Evolutionary conservation across 805 yeast species (phyloP), one percentile per base, ranked within the genome.

Genomic region (Metschnikowia santaceciliae): DNA sequence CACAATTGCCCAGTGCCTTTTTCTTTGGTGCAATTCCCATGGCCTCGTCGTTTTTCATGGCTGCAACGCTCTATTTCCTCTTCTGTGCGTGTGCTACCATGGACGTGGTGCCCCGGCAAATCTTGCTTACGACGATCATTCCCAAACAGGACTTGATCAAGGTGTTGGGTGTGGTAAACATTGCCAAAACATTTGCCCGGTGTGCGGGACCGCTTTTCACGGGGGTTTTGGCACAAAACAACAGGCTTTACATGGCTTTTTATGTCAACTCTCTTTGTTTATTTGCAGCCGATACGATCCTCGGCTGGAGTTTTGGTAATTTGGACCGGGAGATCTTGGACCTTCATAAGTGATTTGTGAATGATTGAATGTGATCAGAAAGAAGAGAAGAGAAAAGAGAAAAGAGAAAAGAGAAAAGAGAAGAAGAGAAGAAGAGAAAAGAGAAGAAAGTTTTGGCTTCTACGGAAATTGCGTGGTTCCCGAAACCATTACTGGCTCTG

Each of bases 41-140:
- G n/a, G 51, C 59, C 19, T 19, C 40, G 6, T 58, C 63, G 5
- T 64, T 62, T 35, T 19, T 56, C 1, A 72, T 82, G 10, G 86
- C 92, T 0, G 74, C 86, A 26, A 49, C 69, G 0, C 66, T 81
- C 5, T 81, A 88, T 55, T 83, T 82, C 52, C 42, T 57, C 13
- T 54, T 55, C 37, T 57, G 61, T 43, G 69, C 84, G 2, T 80
- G 89, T 0, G 75, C 84, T 2, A 81, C 91, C 1, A 89, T 90
- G 91, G 97, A 90, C 64, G 96, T 90, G 30, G 94, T 90, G 2
- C 96, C 97, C 6, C 79, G 97, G 47, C 96, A 90, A 67, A 80
- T 90, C 7, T 72, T 90, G 38, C 68, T 90, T 46, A 83, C 95
- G 0, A 76, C 87, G 2, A 71, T 89, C 19, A 81, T 90, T 37